Evolutionary conservation across 78 protist genomes (phyloP).

Genomic region (Dictyostelium discoideum): DNA sequence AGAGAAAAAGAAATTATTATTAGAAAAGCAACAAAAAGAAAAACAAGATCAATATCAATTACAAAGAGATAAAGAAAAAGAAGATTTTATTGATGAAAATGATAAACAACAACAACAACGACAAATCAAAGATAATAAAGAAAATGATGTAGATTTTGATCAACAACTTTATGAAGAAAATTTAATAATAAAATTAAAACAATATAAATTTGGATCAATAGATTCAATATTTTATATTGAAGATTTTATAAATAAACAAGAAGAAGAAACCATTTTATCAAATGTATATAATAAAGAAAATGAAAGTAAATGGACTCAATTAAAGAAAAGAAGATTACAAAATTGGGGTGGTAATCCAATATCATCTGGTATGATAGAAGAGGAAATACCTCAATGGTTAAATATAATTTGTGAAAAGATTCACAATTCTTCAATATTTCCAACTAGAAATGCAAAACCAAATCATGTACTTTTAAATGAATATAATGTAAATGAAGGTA

Average conservation of each 20-base stretch:
- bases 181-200: not conserved
- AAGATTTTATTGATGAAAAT: not conserved
- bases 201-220: not conserved
- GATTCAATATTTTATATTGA: constrained; percentile 24
- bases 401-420: not conserved
- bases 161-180: not conserved
- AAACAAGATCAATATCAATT: not conserved
- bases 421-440: not conserved
- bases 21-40: constrained; percentile 16
- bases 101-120: not conserved
- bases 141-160: not conserved
- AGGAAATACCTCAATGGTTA: constrained; percentile 60
- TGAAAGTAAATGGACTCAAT: constrained; percentile 47
- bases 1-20: constrained; percentile 12
- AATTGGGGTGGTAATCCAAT: constrained; percentile 82
- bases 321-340: constrained; percentile 74
- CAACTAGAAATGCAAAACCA: not conserved
- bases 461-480: constrained; percentile 78
- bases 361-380: constrained; percentile 52
- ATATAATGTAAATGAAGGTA: constrained; percentile 56
- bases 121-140: not conserved
- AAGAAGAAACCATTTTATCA: not conserved
- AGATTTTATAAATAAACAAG: constrained; percentile 14
- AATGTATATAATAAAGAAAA: constrained; percentile 42
- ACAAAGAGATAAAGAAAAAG: not conserved